These are phyloP conservation scores for Fusarium chaquense DNA, from an alignment of 2,329 filamentous ascomycete species.

Conservation along the genomic window DNA sequence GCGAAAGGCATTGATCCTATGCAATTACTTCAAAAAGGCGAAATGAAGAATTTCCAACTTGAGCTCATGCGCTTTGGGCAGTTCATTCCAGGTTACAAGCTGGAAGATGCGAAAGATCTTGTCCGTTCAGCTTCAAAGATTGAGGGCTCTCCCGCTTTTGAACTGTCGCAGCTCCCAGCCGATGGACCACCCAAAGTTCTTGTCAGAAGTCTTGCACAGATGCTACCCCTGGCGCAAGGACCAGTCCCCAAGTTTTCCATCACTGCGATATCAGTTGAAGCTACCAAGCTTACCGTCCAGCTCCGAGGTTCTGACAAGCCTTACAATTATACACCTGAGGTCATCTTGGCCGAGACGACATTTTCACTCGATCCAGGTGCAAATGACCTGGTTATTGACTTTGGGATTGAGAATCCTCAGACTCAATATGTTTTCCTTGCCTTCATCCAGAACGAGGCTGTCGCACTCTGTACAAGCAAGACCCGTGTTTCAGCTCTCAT, in stretches of 20 bases:
- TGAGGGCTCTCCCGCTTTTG: neutral
- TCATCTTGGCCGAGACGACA: neutral
- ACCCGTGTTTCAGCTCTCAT: slow-evolving; percentile 18
- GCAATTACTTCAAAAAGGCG: neutral
- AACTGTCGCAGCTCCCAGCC: neutral
- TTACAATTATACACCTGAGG: slow-evolving; percentile 19
- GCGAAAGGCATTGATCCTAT: neutral
- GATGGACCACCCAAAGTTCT: slow-evolving; percentile 16
- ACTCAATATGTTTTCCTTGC: slow-evolving; percentile 22
- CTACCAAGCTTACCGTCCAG: neutral
- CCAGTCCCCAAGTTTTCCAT: slow-evolving; percentile 7
- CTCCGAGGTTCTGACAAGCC: slow-evolving; percentile 2
- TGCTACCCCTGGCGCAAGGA: neutral
- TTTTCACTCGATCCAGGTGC: neutral
- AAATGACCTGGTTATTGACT: slow-evolving; percentile 12
- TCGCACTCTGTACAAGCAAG: slow-evolving; percentile 13
- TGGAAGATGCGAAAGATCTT: slow-evolving; percentile 13
- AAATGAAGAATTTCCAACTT: slow-evolving; percentile 13
- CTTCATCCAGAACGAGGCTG: slow-evolving; percentile 13
- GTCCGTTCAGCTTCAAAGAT: slow-evolving; percentile 7
- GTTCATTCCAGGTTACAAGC: slow-evolving; percentile 22
- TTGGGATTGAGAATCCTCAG: slow-evolving; percentile 8
- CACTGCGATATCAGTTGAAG: slow-evolving; percentile 7
- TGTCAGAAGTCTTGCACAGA: slow-evolving; percentile 20
- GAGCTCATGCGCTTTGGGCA: slow-evolving; percentile 26